Evolutionary conservation across 805 yeast species (phyloP).

Genomic region (Hanseniaspora vineae): DNA sequence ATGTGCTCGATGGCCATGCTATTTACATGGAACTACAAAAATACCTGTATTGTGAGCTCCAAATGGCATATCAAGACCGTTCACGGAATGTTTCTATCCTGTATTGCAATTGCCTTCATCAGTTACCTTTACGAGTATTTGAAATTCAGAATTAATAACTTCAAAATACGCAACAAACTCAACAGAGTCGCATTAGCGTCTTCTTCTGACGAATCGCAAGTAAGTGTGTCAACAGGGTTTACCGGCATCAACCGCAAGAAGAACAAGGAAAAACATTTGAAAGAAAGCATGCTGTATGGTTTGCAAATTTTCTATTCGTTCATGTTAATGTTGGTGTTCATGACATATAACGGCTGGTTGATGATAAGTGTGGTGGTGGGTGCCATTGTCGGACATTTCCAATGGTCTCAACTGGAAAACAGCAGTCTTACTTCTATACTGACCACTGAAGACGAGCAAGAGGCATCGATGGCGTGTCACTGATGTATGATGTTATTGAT

Average conservation of each 20-base stretch:
- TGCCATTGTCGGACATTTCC: constrained; percentile 53
- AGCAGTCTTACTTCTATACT: not conserved
- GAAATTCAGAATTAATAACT: constrained; percentile 18
- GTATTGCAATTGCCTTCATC: constrained; percentile 34
- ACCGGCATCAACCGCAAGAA: not conserved
- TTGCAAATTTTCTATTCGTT: constrained; percentile 58
- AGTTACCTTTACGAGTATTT: constrained; percentile 51
- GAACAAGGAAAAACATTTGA: constrained; percentile 9
- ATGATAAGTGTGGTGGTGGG: constrained; percentile 65
- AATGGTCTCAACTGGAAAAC: constrained; percentile 34
- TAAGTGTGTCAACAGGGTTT: not conserved
- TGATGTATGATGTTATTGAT: not conserved
- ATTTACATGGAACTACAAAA: constrained; percentile 65
- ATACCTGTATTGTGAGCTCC: constrained; percentile 57
- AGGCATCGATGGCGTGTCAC: constrained; percentile 3
- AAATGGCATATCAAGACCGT: constrained; percentile 68
- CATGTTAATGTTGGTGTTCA: constrained; percentile 64
- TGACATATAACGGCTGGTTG: constrained; percentile 81
- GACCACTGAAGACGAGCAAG: not conserved
- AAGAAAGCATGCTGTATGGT: constrained; percentile 39
- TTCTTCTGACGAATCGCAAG: constrained; percentile 7
- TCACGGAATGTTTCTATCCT: constrained; percentile 37
- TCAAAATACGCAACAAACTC: not conserved
- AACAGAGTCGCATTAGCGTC: not conserved
- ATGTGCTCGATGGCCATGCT: constrained; percentile 56